These are phyloP conservation scores for Penicillium sp. DNA, from an alignment of 2,329 filamentous ascomycete species.

Conservation along the genomic window DNA sequence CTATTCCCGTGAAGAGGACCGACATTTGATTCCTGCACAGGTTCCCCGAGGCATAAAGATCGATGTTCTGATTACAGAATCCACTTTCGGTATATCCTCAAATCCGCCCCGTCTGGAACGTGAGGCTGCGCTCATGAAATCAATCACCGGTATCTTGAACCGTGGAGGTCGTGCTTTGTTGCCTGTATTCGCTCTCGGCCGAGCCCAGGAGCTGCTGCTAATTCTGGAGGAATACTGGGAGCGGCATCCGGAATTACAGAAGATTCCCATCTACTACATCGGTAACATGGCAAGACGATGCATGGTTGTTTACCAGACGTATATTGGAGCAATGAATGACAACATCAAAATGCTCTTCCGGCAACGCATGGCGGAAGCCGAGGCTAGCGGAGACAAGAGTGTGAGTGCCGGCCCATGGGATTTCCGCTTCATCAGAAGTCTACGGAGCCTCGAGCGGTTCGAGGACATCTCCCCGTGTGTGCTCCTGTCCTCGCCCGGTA, in stretches of 20 bases:
- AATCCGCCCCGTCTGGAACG: conserved; percentile 86
- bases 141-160: conserved; percentile 84
- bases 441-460: conserved; percentile 91
- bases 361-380: conserved; percentile 85
- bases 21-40: conserved; percentile 89
- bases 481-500: conserved; percentile 95
- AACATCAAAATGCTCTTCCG: conserved; percentile 96
- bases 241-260: conserved; percentile 80
- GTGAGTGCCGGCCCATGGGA: conserved; percentile 74
- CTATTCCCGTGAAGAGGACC: conserved; percentile 91
- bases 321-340: conserved; percentile 97
- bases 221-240: conserved; percentile 97
- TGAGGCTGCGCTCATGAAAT: conserved; percentile 91
- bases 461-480: conserved; percentile 94
- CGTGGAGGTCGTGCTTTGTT: conserved; percentile 87
- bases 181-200: conserved; percentile 89
- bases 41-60: conserved; percentile 86
- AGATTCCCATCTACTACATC: conserved; percentile 94
- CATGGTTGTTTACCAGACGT: conserved; percentile 98
- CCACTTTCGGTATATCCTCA: conserved; percentile 91
- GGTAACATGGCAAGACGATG: conserved; percentile 92
- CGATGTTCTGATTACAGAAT: conserved; percentile 95
- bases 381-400: conserved; percentile 75
- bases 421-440: conserved; percentile 85
- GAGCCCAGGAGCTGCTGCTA: conserved; percentile 87